Conservation (phyloP, 2,329 filamentous ascomycete genomes). For the Lanzia echinophila region DNA sequence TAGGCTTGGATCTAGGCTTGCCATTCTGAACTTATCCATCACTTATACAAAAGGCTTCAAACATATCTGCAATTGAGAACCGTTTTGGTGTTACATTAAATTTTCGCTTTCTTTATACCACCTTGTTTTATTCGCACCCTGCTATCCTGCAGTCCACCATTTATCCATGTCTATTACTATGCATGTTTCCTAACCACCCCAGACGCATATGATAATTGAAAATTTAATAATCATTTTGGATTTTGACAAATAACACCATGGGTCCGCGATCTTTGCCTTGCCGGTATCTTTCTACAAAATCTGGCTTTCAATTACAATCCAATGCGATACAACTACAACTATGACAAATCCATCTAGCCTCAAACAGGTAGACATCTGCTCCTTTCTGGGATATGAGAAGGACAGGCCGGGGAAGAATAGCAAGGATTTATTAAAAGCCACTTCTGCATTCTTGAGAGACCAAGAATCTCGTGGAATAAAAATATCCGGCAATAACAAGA, state of each 20-base stretch:
- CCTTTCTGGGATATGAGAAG: conserved; percentile 11
- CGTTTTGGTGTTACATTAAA: neutral
- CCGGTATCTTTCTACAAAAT: neutral
- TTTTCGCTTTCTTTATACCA: neutral
- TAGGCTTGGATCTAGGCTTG: too few relatives aligned
- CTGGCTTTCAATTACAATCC: neutral
- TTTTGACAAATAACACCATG: neutral
- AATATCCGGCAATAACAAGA: neutral
- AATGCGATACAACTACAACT: neutral
- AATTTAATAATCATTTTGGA: neutral
- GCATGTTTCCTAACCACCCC: neutral
- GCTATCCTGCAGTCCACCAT: neutral
- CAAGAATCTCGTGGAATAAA: conserved; percentile 7
- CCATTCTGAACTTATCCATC: too few relatives aligned
- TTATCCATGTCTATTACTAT: neutral
- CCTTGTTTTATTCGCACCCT: neutral
- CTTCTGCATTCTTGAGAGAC: conserved; percentile 3
- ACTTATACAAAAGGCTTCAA: too few relatives aligned
- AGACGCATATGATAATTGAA: neutral
- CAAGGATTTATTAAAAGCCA: conserved; percentile 4
- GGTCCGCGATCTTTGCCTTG: neutral
- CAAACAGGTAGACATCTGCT: conserved; percentile 9
- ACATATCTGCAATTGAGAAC: neutral
- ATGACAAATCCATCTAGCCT: neutral
- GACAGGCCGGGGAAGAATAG: conserved; percentile 4